Base-by-base conservation (phyloP, 495 filamentous ascomycete species). In the Neurospora tetrasperma region DNA sequence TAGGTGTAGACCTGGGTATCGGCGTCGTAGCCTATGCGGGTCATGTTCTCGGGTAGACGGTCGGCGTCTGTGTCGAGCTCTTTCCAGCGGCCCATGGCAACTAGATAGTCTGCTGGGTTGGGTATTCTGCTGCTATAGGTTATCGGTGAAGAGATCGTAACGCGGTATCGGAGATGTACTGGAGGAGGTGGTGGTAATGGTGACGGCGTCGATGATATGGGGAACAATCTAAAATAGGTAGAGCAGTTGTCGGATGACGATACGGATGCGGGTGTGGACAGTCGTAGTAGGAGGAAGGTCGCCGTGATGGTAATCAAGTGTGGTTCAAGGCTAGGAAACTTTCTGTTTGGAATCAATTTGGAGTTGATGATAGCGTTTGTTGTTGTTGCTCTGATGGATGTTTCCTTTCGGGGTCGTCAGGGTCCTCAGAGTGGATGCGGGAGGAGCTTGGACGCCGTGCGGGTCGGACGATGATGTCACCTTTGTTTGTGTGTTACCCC, bases 21-120 rank as follows among this genome's bases (percentile, higher is more conserved):
- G 76, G 85, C 85, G 75, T 88, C 86, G 78, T 88, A 88, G 75
- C 83, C 85, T 39, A 86, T 78, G 71, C 85, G 83, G 20, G 78
- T 71, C 83, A 88, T 86, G 77, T 85, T 85, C 46, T 84, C 81
- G 43, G 86, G 86, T 31, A 88, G 80, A 66, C 86, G 86, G 68
- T 85, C 79, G 23, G 84, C 83, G 74, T 88, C 86, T 69, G 82
- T 78, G 69, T 83, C 81, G 77, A 82, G 81, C 70, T 84, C 75
- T 20, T 83, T 79, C 80, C 82, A 84, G 75, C 82, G 82, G 66
- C 79, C 71, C 83, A 85, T 84, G 27, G 48, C 46, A 20, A 54
- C 46, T 23, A 10, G 46, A 54, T 54, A 1, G 5, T 27, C 23
- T 12, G 31, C 71, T 12, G 41, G 4, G 16, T 12, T 59, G n/a